Evolutionary conservation across 768 basidiomycete species (phyloP).

Genomic region (Agrocybe pediades): DNA sequence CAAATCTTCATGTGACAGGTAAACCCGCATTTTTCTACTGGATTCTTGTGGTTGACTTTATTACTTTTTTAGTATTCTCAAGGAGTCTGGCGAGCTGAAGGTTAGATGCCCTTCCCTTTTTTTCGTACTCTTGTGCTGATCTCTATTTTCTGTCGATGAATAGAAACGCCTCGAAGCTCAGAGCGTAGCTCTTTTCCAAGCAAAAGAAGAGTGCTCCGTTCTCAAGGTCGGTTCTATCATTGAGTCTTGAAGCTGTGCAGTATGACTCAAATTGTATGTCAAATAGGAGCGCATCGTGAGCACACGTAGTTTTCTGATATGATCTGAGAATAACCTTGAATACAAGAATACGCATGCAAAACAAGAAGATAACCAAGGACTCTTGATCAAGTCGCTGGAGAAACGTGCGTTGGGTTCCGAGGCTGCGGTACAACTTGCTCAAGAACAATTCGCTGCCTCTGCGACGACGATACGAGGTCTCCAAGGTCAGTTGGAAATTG

Average conservation of each 20-base stretch:
- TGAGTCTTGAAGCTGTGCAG: neutral
- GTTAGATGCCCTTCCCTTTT: neutral
- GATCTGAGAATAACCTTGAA: too few species aligned
- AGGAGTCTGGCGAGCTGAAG: slow-evolving; percentile 10
- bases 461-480: neutral
- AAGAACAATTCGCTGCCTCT: neutral
- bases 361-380: neutral
- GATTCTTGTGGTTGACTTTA: neutral
- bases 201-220: slow-evolving; percentile 16
- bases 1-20: neutral
- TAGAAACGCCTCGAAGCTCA: slow-evolving; percentile 21
- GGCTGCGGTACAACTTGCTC: neutral
- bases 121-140: too few species aligned
- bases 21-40: neutral
- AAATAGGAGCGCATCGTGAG: slow-evolving; percentile 12
- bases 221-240: slow-evolving; percentile 11
- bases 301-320: neutral
- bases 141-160: neutral
- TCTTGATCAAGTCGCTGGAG: neutral
- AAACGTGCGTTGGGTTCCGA: neutral
- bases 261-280: neutral
- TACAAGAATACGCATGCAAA: neutral
- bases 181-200: slow-evolving; percentile 18
- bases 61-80: neutral
- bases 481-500: neutral